Evolutionary conservation across 1,284 basidiomycete species (phyloP), one percentile per base, ranked within the genome.

Genomic region (Pholiota adiposa): DNA sequence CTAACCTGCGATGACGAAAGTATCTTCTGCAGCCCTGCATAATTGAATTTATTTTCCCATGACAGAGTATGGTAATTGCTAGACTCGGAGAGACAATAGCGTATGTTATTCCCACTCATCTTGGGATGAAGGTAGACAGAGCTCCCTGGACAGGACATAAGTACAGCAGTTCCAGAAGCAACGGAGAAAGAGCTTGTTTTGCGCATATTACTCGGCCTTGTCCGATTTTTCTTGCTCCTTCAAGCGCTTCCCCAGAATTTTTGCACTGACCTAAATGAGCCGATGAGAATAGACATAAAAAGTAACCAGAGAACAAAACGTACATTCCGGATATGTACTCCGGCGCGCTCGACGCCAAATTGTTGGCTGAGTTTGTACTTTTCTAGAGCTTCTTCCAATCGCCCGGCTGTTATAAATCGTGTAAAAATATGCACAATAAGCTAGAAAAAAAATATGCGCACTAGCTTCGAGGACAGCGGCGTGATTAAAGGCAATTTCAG

Each of bases 401-500:
- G 82, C 56, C 91, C 93, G 70, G 86, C 90, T 93, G 73, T 59
- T 16, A 50, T 29, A 33, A 48, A 43, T 19, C 53, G 43, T 31
- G 36, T 63, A 52, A 59, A 59, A 62, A 61, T 62, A 63, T 61
- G 19, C 38, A 63, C 70, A 70, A 72, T 68, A 66, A 63, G 56
- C 34, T 51, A 51, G 49, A 52, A 29, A 34, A 64, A 67, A 59
- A 55, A 54, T 57, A 66, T 61, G 83, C 86, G 69, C 67, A 91
- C 93, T 88, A 54, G 94, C 93, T 85, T 96, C 93, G 57, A 96
- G 81, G 67, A 96, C 93, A 23, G 93, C 93, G 27, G 92, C 96
- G 56, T 96, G 84, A 78, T 96, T 97, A 82, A 96, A 97, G 31
- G 93, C 90, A 71, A 97, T 95, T 76, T 98, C 96, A 69, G 94